Evolutionary conservation across 106 monocot species (phyloP), one percentile per base, ranked within the genome.

Genomic region (Acorus calamus): DNA sequence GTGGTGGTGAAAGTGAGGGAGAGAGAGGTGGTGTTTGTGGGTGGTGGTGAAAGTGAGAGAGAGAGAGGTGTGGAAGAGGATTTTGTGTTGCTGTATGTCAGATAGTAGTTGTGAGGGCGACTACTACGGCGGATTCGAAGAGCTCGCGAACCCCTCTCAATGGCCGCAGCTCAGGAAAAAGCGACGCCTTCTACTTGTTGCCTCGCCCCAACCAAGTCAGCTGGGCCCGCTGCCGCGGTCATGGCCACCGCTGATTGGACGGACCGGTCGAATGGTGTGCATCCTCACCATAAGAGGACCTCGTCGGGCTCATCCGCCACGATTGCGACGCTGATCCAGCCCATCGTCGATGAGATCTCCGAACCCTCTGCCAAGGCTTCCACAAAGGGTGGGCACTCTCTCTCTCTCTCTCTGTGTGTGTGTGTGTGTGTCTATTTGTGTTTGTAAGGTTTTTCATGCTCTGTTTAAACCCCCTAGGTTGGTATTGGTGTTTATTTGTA

Each of bases 141-240:
- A 86, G 86, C 79, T 87, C 42, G 80, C 79, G 10, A 89, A 89
- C 74, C 89, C 89, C 4, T 50, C 80, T 51, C 94, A 94, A 89
- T 94, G 94, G 94, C 86, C 89, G 49, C 94, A 94, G 71, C 89
- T 94, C 9, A 77, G 86, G 94, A 86, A 89, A 89, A 94, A 67
- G 69, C 79, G 89, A 73, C 89, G 94, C 52, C n/a, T n/a, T n/a
- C n/a, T n/a, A n/a, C 79, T 44, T 81, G 83, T 77, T 81, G 83
- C 69, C 47, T 6, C 44, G 2, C 48, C 53, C 2, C 62, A n/a
- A 42, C 46, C 61, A n/a, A 59, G 45, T 45, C 67, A 2, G 60
- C 63, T 2, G 66, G 67, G 12, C 8, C 66, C 52, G 53, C 62
- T 5, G 50, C 62, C n/a, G 53, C 68, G 49, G 65, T 71, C 53